Conservation (phyloP, 2,329 filamentous ascomycete species). For the Trichoderma breve region DNA sequence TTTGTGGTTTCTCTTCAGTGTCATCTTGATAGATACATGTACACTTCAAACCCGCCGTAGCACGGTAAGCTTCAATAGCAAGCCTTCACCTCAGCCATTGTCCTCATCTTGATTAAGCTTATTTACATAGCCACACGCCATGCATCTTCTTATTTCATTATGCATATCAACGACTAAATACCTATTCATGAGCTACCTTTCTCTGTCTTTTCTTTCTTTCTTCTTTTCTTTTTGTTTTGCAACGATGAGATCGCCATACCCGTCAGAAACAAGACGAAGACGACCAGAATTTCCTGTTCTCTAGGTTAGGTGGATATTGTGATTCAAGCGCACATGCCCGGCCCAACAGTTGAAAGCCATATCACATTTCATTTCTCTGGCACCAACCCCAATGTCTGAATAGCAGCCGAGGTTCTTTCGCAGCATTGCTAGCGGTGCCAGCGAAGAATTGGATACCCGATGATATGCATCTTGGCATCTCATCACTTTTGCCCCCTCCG, state of each 20-base stretch:
- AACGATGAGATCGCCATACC: not conserved
- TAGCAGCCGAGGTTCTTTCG: not conserved
- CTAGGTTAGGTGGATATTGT: not conserved
- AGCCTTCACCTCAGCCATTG: not conserved
- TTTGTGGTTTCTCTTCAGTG: not conserved
- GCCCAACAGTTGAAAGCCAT: not conserved
- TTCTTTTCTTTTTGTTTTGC: not conserved
- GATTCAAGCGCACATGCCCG: not conserved
- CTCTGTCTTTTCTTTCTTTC: too few species aligned
- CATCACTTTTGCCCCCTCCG: not conserved
- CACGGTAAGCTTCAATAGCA: not conserved
- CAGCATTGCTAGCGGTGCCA: not conserved
- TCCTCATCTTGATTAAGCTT: not conserved
- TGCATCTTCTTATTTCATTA: not conserved
- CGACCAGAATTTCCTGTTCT: not conserved
- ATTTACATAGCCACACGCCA: not conserved
- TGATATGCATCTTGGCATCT: not conserved
- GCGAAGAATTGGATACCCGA: not conserved
- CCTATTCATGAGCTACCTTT: not conserved
- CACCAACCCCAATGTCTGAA: not conserved
- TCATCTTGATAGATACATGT: not conserved
- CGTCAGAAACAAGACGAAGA: not conserved
- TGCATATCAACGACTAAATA: not conserved
- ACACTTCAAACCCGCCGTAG: not conserved
- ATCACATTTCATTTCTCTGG: not conserved